Base-by-base conservation (phyloP, 1,139 yeast genomes). In the Yamadazyma blattariae region DNA sequence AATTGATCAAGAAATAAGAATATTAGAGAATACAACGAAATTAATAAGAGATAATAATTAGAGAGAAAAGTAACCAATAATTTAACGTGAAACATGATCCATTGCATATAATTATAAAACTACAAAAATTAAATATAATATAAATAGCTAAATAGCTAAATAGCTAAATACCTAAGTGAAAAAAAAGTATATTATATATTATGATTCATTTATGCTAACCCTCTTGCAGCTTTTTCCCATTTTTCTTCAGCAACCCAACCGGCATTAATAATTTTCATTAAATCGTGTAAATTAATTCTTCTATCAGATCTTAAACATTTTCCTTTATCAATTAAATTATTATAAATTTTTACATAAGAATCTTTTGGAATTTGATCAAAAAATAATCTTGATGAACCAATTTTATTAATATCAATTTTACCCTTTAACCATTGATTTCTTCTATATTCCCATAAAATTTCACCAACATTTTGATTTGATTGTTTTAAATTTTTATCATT, bases 181-280 rank as follows among this genome's bases (percentile, higher is more conserved):
- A n/a, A n/a, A n/a, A n/a, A n/a, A n/a, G n/a, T n/a, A n/a, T n/a
- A n/a, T n/a, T n/a, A n/a, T n/a, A n/a, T n/a, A n/a, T n/a, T n/a
- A n/a, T n/a, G n/a, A n/a, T 15, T 16, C 28, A 5, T 8, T 22
- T 43, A 64, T 15, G 72, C 57, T 34, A 68, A 48, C 1, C 78
- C 78, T 33, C 55, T 59, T 6, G 75, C 76, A 7, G 79, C 79
- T 29, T 75, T 50, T 36, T 79, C 87, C 82, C 86, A 82, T 47
- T 72, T 73, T 40, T 73, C 80, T 16, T 74, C 76, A 36, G 75
- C 77, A 14, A 68, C 64, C 94, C 94, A 84, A 7, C 90, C 92
- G 5, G 77, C 72, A 48, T 82, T 74, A 25, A 83, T 71, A 12
- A 83, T 71, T 39, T 68, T 69, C 36, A 82, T 51, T 30, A 79